Evolutionary conservation across 352 stramenopile genomes (phyloP), one percentile per base, ranked within the genome.

Genomic region (Globisporangium cystogenes): DNA sequence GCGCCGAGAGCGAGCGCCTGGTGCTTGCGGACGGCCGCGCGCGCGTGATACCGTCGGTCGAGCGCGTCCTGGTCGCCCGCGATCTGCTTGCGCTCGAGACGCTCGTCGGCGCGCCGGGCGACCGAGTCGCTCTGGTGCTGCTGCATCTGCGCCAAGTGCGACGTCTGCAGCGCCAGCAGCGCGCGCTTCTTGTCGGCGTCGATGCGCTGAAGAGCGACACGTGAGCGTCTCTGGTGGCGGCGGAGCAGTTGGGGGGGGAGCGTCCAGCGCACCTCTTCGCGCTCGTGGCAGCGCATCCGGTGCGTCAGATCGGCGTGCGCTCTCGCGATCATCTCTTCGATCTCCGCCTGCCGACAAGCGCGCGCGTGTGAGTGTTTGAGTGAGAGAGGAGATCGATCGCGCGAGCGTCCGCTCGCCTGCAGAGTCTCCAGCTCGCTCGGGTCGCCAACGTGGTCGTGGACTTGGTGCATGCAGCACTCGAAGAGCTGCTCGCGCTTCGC

Each of bases 111-210:
- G 10, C 18, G 44, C 14, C 45, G 53, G 4, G n/a, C 49, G 23
- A 26, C 63, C 51, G 7, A 33, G 20, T 37, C 55, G 24, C 21
- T 36, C 11, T 48, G 21, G 40, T 64, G 59, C n/a, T 57, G 50
- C 39, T 69, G 24, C 12, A 72, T 72, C 39, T 74, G 50, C 14
- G 65, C 63, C 33, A 64, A 60, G n/a, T 72, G 64, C 12, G 57
- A 63, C 8, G 65, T 55, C 36, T 72, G 67, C 29, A 72, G 46
- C n/a, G 45, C 40, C 36, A 63, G 37, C 16, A 72, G 29, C 18
- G 60, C 52, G 23, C 58, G 54, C n/a, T 40, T 42, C 60, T 69
- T 53, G 43, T 75, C 53, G 42, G 46, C 23, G 24, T 41, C 48
- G 59, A 62, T 21, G 55, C 43, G 42, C 42, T 59, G 7, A 4